phyloP scores from a whole-genome alignment of 2,329 filamentous ascomycete species.

The Pseudomassariella vexata region DNA sequence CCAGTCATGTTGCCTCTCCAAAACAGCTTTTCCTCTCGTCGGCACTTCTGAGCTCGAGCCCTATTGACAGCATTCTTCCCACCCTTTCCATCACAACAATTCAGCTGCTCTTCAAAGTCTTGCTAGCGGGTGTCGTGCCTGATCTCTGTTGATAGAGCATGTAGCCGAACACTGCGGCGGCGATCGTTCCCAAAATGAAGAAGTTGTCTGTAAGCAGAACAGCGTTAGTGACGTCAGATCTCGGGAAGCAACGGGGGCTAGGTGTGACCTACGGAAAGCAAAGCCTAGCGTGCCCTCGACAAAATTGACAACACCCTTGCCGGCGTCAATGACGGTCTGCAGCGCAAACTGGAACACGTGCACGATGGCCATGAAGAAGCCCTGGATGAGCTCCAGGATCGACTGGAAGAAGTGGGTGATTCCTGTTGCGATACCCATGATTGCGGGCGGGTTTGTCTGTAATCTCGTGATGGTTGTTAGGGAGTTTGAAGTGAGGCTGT shows the following conservation, averaged over 20 bases:
- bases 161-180: conserved; percentile 21
- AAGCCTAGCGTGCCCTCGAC: conserved; percentile 25
- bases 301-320: conserved; percentile 17
- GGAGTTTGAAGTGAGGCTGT: neutral
- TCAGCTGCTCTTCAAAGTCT: conserved; percentile 19
- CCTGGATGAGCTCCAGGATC: conserved; percentile 17
- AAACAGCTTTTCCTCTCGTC: too few relatives aligned
- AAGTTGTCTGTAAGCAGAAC: conserved; percentile 20
- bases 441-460: conserved; percentile 4
- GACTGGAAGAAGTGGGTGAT: conserved; percentile 21
- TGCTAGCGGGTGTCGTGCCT: conserved; percentile 17
- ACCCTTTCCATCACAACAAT: too few relatives aligned
- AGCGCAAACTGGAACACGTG: conserved; percentile 18
- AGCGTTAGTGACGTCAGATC: conserved; percentile 4
- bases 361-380: conserved; percentile 16
- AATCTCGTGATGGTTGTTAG: too few relatives aligned
- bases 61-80: too few relatives aligned
- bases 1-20: too few relatives aligned
- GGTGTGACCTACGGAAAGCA: conserved; percentile 20
- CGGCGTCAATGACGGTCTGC: conserved; percentile 14
- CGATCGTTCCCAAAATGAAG: conserved; percentile 24
- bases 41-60: too few relatives aligned
- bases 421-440: conserved; percentile 24
- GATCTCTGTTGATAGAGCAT: conserved; percentile 21
- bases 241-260: neutral